These are phyloP conservation scores for Beauveria sp. DNA, from an alignment of 2,329 filamentous ascomycete species.

Conservation along the genomic window DNA sequence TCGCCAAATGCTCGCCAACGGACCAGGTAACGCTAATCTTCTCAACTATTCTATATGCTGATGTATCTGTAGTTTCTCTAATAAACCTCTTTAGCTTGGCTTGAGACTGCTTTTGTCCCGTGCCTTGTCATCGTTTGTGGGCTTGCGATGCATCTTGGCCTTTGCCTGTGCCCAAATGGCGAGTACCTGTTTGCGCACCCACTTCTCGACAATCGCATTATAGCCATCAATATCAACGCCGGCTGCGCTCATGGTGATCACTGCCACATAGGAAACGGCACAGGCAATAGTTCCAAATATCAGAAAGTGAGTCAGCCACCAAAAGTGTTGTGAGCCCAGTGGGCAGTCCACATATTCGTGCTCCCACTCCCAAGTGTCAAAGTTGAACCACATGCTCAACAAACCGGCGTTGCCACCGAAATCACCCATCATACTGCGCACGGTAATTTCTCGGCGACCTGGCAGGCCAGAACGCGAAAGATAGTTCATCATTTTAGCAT, in stretches of 20 bases:
- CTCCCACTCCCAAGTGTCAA: conserved; percentile 63
- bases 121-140: not conserved
- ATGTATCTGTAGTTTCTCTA: not conserved
- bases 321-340: conserved; percentile 80
- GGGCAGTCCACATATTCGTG: conserved; percentile 74
- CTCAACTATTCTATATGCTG: conserved; percentile 3
- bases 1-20: not conserved
- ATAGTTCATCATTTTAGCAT: conserved; percentile 35
- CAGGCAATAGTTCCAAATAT: conserved; percentile 44
- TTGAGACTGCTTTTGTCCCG: not conserved
- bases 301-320: conserved; percentile 83
- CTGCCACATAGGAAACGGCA: conserved; percentile 19
- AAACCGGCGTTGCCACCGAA: conserved; percentile 89
- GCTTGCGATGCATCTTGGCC: not conserved
- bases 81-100: not conserved
- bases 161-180: not conserved
- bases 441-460: conserved; percentile 79
- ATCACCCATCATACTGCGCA: conserved; percentile 97
- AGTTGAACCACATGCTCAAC: conserved; percentile 83
- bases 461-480: conserved; percentile 39
- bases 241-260: conserved; percentile 19
- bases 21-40: not conserved
- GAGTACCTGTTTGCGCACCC: not conserved
- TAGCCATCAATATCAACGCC: conserved; percentile 30
- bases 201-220: conserved; percentile 16